Evolutionary conservation across 345 rosid species (phyloP).

Genomic region (Murraya paniculata): DNA sequence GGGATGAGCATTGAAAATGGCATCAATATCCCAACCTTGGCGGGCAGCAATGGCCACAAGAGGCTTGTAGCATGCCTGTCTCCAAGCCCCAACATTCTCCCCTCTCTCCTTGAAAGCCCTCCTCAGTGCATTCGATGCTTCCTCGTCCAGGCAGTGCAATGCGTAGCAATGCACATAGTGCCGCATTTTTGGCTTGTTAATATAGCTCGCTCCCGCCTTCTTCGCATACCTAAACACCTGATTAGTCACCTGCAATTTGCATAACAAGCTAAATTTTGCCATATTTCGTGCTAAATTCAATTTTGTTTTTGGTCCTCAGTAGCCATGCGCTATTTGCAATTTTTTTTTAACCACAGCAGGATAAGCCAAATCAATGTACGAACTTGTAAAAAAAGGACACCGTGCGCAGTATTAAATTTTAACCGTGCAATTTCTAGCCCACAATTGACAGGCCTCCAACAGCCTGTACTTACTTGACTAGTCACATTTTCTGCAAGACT

Average conservation of each 20-base stretch:
- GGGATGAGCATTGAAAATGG: constrained; percentile 81
- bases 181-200: constrained; percentile 99
- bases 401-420: constrained; percentile 6
- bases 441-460: constrained; percentile 14
- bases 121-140: constrained; percentile 71
- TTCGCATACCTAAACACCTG: constrained; percentile 94
- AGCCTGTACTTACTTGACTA: constrained; percentile 22
- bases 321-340: no score
- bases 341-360: neutral
- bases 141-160: constrained; percentile 89
- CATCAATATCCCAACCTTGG: constrained; percentile 96
- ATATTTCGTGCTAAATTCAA: no score
- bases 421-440: constrained; percentile 19
- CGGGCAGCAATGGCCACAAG: constrained; percentile 77
- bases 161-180: constrained; percentile 99
- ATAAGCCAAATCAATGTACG: constrained; percentile 35
- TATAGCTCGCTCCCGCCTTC: constrained; percentile 92
- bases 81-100: constrained; percentile 95
- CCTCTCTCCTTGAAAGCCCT: constrained; percentile 86
- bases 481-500: constrained; percentile 26
- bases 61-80: constrained; percentile 95
- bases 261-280: neutral
- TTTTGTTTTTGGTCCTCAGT: no score
- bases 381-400: constrained; percentile 9
- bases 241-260: constrained; percentile 67